These are phyloP conservation scores for Akebia trifoliata DNA, from an alignment of 164 flowering plant species.

Conservation along the genomic window DNA sequence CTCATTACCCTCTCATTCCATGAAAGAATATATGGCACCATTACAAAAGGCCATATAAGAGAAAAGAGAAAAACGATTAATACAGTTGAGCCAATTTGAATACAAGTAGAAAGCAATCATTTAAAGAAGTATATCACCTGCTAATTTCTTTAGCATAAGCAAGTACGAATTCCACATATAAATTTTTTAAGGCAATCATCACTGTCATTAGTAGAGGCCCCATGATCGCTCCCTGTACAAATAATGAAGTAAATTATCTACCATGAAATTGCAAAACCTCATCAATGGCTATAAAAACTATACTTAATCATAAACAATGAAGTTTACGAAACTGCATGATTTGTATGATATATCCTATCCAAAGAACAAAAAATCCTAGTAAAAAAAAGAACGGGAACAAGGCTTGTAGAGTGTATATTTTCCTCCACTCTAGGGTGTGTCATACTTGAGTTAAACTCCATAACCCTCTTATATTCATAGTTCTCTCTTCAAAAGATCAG, in stretches of 20 bases:
- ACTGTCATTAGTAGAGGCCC: constrained; percentile 23
- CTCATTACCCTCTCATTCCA: too few relatives aligned
- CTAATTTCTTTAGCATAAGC: constrained; percentile 13
- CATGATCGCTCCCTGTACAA: constrained; percentile 24
- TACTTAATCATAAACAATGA: neutral
- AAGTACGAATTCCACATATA: constrained; percentile 24
- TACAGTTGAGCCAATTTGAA: neutral
- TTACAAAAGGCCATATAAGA: neutral
- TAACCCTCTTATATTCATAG: too few relatives aligned
- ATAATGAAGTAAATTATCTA: neutral
- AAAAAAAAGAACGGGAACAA: too few relatives aligned
- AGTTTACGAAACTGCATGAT: too few relatives aligned
- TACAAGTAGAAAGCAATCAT: constrained; percentile 2
- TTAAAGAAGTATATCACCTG: constrained; percentile 6
- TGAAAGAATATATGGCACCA: neutral
- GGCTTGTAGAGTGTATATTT: too few relatives aligned
- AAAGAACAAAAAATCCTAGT: too few relatives aligned
- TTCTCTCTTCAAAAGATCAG: too few relatives aligned
- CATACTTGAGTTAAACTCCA: too few relatives aligned
- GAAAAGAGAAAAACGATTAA: neutral
- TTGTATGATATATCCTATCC: too few relatives aligned
- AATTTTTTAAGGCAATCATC: constrained; percentile 22
- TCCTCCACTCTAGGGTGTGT: too few relatives aligned
- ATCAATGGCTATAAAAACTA: neutral
- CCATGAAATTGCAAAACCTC: too few relatives aligned